These are phyloP conservation scores for Aspergillus fischeri DNA, from an alignment of 2,329 filamentous ascomycete genomes.

Conservation along the genomic window DNA sequence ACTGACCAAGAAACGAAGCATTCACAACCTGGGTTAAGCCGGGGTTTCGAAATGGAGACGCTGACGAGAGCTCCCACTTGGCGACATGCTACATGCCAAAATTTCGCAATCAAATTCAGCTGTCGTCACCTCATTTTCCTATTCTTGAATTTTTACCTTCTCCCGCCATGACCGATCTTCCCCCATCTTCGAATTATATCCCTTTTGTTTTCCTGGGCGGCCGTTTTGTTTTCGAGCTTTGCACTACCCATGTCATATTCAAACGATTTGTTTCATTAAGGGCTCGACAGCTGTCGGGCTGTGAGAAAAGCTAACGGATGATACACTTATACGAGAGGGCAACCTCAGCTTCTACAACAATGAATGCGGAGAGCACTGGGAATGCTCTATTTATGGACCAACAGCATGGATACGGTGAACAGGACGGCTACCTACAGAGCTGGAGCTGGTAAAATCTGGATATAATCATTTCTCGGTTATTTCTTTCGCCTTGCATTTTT, in stretches of 20 bases:
- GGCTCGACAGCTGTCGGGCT: slow-evolving; percentile 3
- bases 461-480: background rate
- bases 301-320: slow-evolving; percentile 8
- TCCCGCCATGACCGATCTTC: background rate
- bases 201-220: slow-evolving; percentile 10
- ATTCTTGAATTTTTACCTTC: slow-evolving; percentile 5
- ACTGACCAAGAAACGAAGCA: slow-evolving; percentile 45
- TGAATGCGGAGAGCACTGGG: background rate
- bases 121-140: slow-evolving; percentile 2
- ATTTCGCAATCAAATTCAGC: background rate
- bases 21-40: slow-evolving; percentile 37
- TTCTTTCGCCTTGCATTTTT: background rate
- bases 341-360: slow-evolving; percentile 14
- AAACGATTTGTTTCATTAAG: slow-evolving; percentile 14
- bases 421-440: background rate
- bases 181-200: slow-evolving; percentile 15
- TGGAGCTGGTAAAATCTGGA: background rate
- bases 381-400: background rate
- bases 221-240: slow-evolving; percentile 8
- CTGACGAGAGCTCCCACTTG: background rate
- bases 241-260: slow-evolving; percentile 10
- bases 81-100: background rate
- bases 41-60: background rate
- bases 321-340: slow-evolving; percentile 18
- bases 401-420: background rate